Percentiles rank a stretch among this genome's conserved stretches.
Evolutionary conservation across 1,139 yeast genomes (phyloP).

Genomic region (Blastobotrys capitulatus): DNA sequence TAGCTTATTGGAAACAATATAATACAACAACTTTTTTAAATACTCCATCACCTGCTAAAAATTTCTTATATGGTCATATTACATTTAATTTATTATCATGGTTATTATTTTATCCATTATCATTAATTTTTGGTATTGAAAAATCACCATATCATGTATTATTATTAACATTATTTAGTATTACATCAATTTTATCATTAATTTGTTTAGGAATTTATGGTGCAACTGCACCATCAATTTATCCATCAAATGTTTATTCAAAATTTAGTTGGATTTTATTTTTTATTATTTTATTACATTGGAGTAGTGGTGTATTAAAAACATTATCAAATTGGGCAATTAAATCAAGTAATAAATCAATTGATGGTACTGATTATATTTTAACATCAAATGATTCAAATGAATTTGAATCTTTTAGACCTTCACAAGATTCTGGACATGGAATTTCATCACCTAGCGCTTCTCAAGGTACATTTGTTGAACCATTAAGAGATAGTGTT

Average conservation of each 20-base stretch:
- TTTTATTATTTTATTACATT: slow-evolving; percentile 49
- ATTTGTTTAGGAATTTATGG: slow-evolving; percentile 57
- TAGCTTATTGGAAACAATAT: slow-evolving; percentile 71
- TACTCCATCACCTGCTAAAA: slow-evolving; percentile 44
- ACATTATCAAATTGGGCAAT: slow-evolving; percentile 41
- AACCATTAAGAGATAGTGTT: background rate
- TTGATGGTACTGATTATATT: slow-evolving; percentile 34
- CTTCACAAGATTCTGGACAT: slow-evolving; percentile 27
- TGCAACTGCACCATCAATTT: slow-evolving; percentile 57
- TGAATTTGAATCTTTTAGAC: slow-evolving; percentile 17
- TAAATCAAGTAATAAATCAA: slow-evolving; percentile 26
- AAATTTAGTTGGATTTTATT: slow-evolving; percentile 59
- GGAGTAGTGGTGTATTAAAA: slow-evolving; percentile 45
- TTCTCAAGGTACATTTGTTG: background rate
- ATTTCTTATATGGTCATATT: slow-evolving; percentile 57
- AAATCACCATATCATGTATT: slow-evolving; percentile 55
- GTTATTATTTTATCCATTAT: slow-evolving; percentile 61
- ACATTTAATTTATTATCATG: slow-evolving; percentile 43
- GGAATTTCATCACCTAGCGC: slow-evolving; percentile 10
- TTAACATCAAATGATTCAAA: slow-evolving; percentile 19
- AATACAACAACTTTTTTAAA: slow-evolving; percentile 76
- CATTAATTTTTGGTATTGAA: slow-evolving; percentile 59
- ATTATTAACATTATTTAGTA: slow-evolving; percentile 47
- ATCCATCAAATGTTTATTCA: slow-evolving; percentile 71
- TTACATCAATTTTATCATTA: slow-evolving; percentile 45